Conservation (phyloP, 75 land plant genomes). For the Selaginella tamariscina region DNA sequence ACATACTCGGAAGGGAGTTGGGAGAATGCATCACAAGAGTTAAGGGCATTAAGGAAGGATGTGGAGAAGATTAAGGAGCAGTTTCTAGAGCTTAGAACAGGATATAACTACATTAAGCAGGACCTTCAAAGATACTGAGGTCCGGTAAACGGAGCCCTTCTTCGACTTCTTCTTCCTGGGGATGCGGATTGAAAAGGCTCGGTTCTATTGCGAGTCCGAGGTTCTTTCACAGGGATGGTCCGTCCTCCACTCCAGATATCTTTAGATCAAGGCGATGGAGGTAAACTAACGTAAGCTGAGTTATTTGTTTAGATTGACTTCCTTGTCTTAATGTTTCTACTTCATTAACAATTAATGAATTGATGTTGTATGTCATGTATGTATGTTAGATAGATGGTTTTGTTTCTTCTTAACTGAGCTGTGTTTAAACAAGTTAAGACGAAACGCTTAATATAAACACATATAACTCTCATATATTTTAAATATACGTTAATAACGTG, state of each 20-base stretch:
- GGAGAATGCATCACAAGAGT: slow-evolving; percentile 39
- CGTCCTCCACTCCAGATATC: background rate
- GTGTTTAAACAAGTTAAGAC: too few relatives aligned
- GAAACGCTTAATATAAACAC: too few relatives aligned
- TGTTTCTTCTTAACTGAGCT: too few relatives aligned
- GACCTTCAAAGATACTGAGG: background rate
- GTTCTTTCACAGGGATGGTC: background rate
- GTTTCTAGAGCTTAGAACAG: slow-evolving; percentile 62
- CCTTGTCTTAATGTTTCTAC: too few relatives aligned
- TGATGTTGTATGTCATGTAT: too few relatives aligned
- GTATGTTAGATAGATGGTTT: too few relatives aligned
- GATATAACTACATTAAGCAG: slow-evolving; percentile 23
- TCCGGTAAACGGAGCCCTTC: background rate
- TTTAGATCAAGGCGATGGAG: background rate
- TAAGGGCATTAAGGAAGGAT: slow-evolving; percentile 64
- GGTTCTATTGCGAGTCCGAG: background rate
- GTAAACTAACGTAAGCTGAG: too few relatives aligned
- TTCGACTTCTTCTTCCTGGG: background rate
- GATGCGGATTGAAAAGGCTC: background rate
- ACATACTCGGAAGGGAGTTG: slow-evolving; percentile 12
- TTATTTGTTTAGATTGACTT: too few relatives aligned
- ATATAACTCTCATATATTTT: too few relatives aligned
- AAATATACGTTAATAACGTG: too few relatives aligned
- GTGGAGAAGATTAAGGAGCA: slow-evolving; percentile 68
- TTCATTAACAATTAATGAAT: too few relatives aligned